These are phyloP conservation scores for Spatholobus suberectus DNA, from an alignment of 306 rosid species.

Conservation along the genomic window DNA sequence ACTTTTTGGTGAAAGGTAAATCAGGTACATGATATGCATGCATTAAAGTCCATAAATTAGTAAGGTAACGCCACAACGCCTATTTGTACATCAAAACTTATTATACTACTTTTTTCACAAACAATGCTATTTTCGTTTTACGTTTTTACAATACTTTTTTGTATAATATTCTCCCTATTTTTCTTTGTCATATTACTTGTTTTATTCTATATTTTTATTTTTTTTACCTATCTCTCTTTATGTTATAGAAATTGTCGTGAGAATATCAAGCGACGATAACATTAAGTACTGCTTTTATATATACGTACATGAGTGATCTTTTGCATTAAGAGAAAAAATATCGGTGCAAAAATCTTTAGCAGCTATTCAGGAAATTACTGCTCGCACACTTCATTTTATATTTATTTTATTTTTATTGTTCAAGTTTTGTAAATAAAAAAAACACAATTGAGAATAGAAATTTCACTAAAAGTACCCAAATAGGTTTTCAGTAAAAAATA, in stretches of 20 bases:
- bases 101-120: background rate
- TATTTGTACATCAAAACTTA: background rate
- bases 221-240: background rate
- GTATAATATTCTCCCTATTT: too few species aligned
- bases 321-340: background rate
- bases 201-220: background rate
- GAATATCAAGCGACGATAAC: background rate
- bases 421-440: too few species aligned
- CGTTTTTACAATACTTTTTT: too few species aligned
- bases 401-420: background rate
- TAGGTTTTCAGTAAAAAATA: too few species aligned
- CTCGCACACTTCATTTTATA: background rate
- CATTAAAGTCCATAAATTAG: background rate
- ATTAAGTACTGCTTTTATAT: too few species aligned
- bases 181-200: background rate
- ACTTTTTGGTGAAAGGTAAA: background rate
- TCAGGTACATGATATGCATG: background rate
- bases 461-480: too few species aligned
- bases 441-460: too few species aligned
- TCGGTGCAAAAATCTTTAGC: background rate
- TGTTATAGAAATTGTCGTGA: background rate
- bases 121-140: too few species aligned
- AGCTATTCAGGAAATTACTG: background rate
- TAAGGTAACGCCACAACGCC: background rate
- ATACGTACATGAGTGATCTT: background rate